These are phyloP conservation scores for Alternaria sp. DNA, from an alignment of 2,329 filamentous ascomycete species.

Conservation along the genomic window DNA sequence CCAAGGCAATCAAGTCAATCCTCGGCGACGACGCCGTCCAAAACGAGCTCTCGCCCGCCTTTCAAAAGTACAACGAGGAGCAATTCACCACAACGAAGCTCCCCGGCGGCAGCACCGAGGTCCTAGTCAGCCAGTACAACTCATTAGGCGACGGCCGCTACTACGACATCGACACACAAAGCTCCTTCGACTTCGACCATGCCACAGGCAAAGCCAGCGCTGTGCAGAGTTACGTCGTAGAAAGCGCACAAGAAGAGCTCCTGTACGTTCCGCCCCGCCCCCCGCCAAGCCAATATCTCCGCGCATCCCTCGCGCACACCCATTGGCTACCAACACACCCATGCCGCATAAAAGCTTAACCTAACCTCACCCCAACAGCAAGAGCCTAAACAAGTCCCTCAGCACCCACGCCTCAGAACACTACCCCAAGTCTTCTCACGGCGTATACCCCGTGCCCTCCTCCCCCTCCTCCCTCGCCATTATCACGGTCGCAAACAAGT, in stretches of 20 bases:
- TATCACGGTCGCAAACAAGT: slow-evolving; percentile 91
- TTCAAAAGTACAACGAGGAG: slow-evolving; percentile 94
- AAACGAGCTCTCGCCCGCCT: slow-evolving; percentile 77
- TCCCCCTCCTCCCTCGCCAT: slow-evolving; percentile 78
- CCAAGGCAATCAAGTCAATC: slow-evolving; percentile 89
- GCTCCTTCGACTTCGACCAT: slow-evolving; percentile 89
- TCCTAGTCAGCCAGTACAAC: slow-evolving; percentile 86
- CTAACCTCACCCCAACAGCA: slow-evolving; percentile 57
- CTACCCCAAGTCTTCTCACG: slow-evolving; percentile 80
- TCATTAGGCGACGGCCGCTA: slow-evolving; percentile 80
- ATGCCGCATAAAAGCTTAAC: background rate
- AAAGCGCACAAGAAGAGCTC: slow-evolving; percentile 77
- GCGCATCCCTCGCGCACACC: background rate
- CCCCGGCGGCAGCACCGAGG: slow-evolving; percentile 79
- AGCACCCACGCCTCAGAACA: slow-evolving; percentile 82
- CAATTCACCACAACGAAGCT: slow-evolving; percentile 90
- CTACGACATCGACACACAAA: slow-evolving; percentile 87
- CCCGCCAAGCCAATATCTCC: background rate
- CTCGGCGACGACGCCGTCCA: slow-evolving; percentile 73
- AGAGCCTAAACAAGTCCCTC: slow-evolving; percentile 82
- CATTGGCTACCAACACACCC: background rate
- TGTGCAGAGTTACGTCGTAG: slow-evolving; percentile 78
- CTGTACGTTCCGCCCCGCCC: slow-evolving; percentile 65
- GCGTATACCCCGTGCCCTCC: slow-evolving; percentile 77
- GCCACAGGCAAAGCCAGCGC: slow-evolving; percentile 81